Evolutionary conservation across 164 flowering plant species (phyloP), one percentile per base, ranked within the genome.

Genomic region (Buxus sempervirens): DNA sequence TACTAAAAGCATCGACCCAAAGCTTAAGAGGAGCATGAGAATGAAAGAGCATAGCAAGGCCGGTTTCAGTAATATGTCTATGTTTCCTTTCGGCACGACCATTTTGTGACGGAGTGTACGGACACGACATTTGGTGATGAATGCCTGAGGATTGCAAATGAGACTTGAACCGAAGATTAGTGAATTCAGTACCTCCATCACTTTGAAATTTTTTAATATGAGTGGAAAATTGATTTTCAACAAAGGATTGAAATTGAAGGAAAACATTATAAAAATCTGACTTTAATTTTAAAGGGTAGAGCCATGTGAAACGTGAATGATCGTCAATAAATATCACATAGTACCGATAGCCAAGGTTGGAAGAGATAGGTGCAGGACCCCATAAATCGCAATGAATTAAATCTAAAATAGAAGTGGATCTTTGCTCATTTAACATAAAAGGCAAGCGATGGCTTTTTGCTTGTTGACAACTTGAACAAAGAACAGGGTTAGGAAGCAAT

Each of bases 31-130:
- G 59, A 45, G 54, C 55, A 65, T 20, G 45, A 5, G 0, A 19
- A n/a, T n/a, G n/a, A n/a, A n/a, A n/a, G n/a, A n/a, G n/a, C n/a
- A n/a, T n/a, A n/a, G n/a, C n/a, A n/a, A n/a, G n/a, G n/a, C n/a
- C n/a, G n/a, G n/a, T n/a, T n/a, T n/a, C n/a, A n/a, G n/a, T n/a
- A n/a, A n/a, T n/a, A n/a, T n/a, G n/a, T n/a, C n/a, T n/a, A n/a
- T n/a, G n/a, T n/a, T n/a, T n/a, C n/a, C n/a, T n/a, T 49, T 56
- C 58, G 14, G 58, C 58, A 56, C n/a, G n/a, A 9, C 58, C 25
- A 14, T 56, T n/a, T 21, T 56, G 58, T n/a, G 25, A n/a, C 49
- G 67, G 67, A 48, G 67, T 64, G 41, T 64, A 64, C 15, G 67
- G n/a, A n/a, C n/a, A n/a, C n/a, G n/a, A n/a, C n/a, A n/a, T n/a